Evolutionary conservation across 2,329 filamentous ascomycete species (phyloP), one percentile per base, ranked within the genome.

Genomic region (Aspergillus awamori): DNA sequence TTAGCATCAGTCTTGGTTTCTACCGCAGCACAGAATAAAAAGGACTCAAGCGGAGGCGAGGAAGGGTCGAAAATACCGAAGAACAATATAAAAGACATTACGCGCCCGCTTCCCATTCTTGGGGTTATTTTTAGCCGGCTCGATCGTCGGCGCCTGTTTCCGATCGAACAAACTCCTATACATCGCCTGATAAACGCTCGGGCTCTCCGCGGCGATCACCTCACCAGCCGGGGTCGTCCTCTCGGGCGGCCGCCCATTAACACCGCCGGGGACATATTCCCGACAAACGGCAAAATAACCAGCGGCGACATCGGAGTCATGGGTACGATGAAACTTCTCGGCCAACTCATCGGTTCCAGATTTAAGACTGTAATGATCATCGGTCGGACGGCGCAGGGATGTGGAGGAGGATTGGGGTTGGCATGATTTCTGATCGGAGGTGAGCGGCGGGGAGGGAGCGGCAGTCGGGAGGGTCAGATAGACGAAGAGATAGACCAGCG

Each of bases 111-210:
- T 87, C 58, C 75, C 73, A 48, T 76, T 78, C 69, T 82, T 84
- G n/a, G 72, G 74, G 64, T 77, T 80, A 38, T 75, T 77, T 65
- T 83, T 86, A 13, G 78, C 75, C 6, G 79, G 79, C 52, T 87
- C 84, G 39, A 87, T 78, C 2, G 80, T 83, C 3, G 84, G 83
- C 17, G 77, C 77, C 65, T 82, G 82, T 70, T 89, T 93, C 70
- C 94, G 86, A 69, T 97, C 93, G 74, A 99, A 98, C 63, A 99
- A 89, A 75, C 91, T 97, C 74, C 93, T 84, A 79, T 99, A 99
- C 92, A 99, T 97, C 75, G 90, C 90, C 83, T 98, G 95, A 77
- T 98, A 98, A 39, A 99, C 94, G 75, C 94, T 97, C 59, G 91
- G 93, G 72, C 92, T 96, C 59, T 93, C 90, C 45, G 90, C 83